Base-by-base conservation (phyloP, 208 protist genomes). In the Lotmaria passim region DNA sequence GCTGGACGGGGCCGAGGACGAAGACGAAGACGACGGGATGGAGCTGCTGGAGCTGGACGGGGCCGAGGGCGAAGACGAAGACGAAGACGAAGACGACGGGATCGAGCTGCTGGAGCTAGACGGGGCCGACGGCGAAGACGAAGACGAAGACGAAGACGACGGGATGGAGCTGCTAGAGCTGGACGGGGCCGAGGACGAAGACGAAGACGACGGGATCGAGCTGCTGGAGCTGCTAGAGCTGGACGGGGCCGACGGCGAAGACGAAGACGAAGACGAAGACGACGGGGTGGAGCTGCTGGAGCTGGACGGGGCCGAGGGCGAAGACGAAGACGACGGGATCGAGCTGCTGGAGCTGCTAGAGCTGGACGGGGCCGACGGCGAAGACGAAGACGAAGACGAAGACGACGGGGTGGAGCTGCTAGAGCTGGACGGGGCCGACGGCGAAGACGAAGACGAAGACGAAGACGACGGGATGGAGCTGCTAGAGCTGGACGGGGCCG, bases 361-460 rank as follows among this genome's bases (percentile, higher is more conserved):
- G 50, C 24, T 38, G 23, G 57, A 30, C 14, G 57, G 3, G 2
- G 15, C 1, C 23, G 52, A 55, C 21, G 50, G 36, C 15, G 38
- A 61, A 12, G 53, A 70, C 12, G 53, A 62, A 2, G 43, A 60
- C n/a, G n/a, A n/a, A n/a, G n/a, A n/a, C n/a, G n/a, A n/a, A n/a
- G n/a, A n/a, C 17, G 63, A 48, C n/a, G 60, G 38, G 19, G 2
- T 56, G 19, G 43, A 51, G 36, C 36, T 46, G 62, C 50, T 58
- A 1, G 39, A 59, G 39, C 30, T 62, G n/a, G n/a, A n/a, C n/a
- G n/a, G n/a, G n/a, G n/a, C n/a, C n/a, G n/a, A n/a, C n/a, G n/a
- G n/a, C n/a, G n/a, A n/a, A n/a, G n/a, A n/a, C n/a, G n/a, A n/a
- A n/a, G n/a, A n/a, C n/a, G n/a, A n/a, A n/a, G n/a, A n/a, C n/a